phyloP scores from a whole-genome alignment of 257 asterid genomes.

The Rauvolfia tetraphylla region DNA sequence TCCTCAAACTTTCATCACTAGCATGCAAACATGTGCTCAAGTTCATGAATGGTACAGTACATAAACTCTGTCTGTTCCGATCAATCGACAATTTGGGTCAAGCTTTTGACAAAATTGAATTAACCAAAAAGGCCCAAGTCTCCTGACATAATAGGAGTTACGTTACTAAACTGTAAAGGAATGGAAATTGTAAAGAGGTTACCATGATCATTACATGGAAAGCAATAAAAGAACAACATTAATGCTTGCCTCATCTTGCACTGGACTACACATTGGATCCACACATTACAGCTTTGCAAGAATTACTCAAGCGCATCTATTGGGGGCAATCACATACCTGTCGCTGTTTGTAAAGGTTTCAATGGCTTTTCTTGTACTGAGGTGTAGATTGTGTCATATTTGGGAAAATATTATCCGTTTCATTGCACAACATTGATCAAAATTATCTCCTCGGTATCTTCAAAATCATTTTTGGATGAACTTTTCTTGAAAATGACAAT shows the following conservation, averaged over 20 bases:
- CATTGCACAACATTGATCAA: background rate
- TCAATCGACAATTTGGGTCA: background rate
- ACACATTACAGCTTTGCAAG: conserved; percentile 25
- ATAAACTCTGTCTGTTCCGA: no score
- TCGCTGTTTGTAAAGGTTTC: conserved; percentile 27
- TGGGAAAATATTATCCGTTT: background rate
- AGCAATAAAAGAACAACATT: conserved; percentile 14
- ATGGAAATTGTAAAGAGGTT: background rate
- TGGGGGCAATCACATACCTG: conserved; percentile 12
- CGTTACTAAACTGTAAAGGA: background rate
- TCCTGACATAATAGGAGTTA: background rate
- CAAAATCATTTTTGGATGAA: no score
- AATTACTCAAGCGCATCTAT: conserved; percentile 11
- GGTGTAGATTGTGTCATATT: background rate
- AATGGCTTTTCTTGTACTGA: background rate
- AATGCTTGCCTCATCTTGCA: conserved; percentile 18
- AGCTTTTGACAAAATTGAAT: background rate
- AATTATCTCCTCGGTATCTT: background rate
- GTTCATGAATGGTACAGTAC: background rate
- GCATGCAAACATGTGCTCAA: background rate
- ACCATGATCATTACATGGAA: background rate
- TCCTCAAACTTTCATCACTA: conserved; percentile 5
- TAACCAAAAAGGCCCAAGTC: conserved; percentile 1
- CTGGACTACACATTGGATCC: conserved; percentile 20
- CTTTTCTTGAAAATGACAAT: no score